Percentiles rank a stretch among this genome's conserved stretches.
phyloP scores from a whole-genome alignment of 305 asterid genomes.

The Salvia sclarea region DNA sequence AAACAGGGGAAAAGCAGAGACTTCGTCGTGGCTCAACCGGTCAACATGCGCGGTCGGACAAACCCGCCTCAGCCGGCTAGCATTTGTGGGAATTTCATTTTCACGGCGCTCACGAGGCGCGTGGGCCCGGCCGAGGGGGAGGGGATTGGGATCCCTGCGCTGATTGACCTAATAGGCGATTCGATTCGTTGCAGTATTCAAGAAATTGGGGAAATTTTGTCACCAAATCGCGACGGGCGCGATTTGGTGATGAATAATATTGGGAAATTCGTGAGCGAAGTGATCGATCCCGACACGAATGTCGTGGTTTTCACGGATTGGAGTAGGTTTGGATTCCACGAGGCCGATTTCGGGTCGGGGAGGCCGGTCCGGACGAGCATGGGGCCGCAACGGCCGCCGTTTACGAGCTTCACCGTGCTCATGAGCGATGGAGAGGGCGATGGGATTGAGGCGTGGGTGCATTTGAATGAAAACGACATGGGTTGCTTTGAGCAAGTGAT shows the following conservation, averaged over 20 bases:
- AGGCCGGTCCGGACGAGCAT: conserved; percentile 2
- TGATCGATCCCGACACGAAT: too few species aligned
- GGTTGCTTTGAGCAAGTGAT: not conserved
- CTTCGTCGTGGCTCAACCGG: not conserved
- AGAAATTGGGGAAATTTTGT: too few species aligned
- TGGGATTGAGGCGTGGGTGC: conserved; percentile 10
- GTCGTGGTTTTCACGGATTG: not conserved
- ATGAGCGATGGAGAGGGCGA: not conserved
- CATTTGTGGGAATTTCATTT: too few species aligned
- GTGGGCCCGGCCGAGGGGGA: too few species aligned
- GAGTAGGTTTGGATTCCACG: conserved; percentile 22
- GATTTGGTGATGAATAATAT: too few species aligned
- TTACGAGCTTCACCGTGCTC: not conserved
- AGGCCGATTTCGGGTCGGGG: conserved; percentile 17
- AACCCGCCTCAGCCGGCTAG: too few species aligned
- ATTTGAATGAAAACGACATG: not conserved
- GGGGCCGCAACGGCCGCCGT: not conserved
- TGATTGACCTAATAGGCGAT: too few species aligned
- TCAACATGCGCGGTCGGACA: not conserved
- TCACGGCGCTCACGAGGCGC: too few species aligned
- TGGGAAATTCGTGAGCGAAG: too few species aligned
- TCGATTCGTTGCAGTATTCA: too few species aligned
- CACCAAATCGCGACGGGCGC: too few species aligned
- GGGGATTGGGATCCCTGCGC: too few species aligned
- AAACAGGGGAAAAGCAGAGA: not conserved